Evolutionary conservation across 1,139 yeast species (phyloP), one percentile per base, ranked within the genome.

Genomic region (Lizanozyma gosingica): DNA sequence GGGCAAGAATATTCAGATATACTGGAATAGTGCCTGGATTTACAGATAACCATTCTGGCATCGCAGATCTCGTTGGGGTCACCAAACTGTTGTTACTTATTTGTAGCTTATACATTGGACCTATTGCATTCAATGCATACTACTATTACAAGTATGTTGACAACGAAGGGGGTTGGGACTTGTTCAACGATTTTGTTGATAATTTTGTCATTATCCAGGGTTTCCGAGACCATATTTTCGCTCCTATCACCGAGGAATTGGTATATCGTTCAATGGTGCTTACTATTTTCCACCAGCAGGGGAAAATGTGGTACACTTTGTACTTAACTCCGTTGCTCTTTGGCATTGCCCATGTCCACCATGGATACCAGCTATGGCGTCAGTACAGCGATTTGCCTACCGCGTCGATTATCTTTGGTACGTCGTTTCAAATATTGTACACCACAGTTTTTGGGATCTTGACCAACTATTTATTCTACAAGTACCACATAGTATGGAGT

Each of bases 301-400:
- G 29, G 6, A 22, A 22, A 22, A 48, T 56, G 36, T 68, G 65
- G 9, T 58, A 54, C 3, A 45, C 47, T 3, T 54, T 77, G 2
- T 53, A 59, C 39, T 57, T 60, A 18, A 71, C 90, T 2, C 95
- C 97, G 0, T 53, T 81, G 16, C 72, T 80, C 47, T 92, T 92
- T 63, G 95, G 96, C 1, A 54, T 86, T n/a, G 97, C 97, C 0
- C 99, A 92, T 60, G 44, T 84, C 15, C 96, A 92, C 56, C 97
- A 92, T 58, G 94, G 80, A 1, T 71, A 70, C 48, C 85, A 80
- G 44, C 52, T 76, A 40, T 67, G 65, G 45, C 51, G 57, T 6
- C 63, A 55, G 4, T 55, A 43, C 43, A 46, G 65, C 0, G 37
- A 49, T 1, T 53, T 59, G n/a, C 68, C 78, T 4, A 36, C 73